phyloP scores from a whole-genome alignment of 2,329 filamentous ascomycete species.

The Fusarium kyushuense region DNA sequence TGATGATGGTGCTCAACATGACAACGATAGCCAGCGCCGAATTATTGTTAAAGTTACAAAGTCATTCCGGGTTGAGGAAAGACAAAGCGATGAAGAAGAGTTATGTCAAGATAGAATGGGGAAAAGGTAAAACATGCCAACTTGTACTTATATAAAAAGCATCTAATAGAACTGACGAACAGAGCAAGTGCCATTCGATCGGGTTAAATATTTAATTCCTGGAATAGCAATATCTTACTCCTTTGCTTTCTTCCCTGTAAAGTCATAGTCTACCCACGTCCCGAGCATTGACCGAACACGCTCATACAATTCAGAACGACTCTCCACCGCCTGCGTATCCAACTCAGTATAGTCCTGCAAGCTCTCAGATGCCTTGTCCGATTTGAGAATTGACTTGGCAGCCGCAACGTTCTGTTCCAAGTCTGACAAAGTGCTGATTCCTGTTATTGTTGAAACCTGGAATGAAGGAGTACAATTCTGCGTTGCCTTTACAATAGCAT shows the following conservation, averaged over 20 bases:
- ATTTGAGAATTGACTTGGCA: background rate
- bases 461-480: background rate
- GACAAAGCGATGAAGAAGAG: background rate
- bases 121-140: background rate
- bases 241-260: background rate
- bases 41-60: background rate
- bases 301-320: background rate
- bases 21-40: background rate
- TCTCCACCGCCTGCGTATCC: background rate
- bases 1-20: background rate
- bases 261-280: constrained; percentile 15
- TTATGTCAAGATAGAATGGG: background rate
- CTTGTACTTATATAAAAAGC: too few species aligned
- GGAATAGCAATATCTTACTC: background rate
- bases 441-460: background rate
- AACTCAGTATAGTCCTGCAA: background rate
- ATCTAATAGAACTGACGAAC: too few species aligned
- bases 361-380: rapidly evolving
- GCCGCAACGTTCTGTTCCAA: background rate
- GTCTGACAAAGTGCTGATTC: constrained; percentile 4
- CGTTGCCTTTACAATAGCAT: background rate
- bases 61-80: background rate
- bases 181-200: background rate
- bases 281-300: constrained; percentile 1
- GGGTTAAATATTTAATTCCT: background rate